A percentile compares a stretch with the other conserved stretches of the same genome.
phyloP scores from a whole-genome alignment of 2,329 filamentous ascomycete species.

The Microsporum audouinii region DNA sequence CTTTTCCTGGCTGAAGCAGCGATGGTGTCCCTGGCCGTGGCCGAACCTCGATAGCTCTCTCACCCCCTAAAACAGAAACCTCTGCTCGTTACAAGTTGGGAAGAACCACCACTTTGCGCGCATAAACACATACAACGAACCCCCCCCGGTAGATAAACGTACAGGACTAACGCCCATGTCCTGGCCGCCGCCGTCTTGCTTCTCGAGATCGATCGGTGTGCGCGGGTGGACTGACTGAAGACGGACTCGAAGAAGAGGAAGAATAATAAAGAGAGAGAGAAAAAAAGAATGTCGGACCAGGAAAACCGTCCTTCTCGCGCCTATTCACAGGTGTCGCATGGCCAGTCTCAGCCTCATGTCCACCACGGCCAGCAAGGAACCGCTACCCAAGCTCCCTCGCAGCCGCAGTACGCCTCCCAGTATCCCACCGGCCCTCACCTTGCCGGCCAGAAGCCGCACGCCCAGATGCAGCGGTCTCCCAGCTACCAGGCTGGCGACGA shows the following conservation, averaged over 20 bases:
- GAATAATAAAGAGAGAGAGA: neutral
- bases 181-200: neutral
- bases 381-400: slow-evolving; percentile 17
- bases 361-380: slow-evolving; percentile 16
- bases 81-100: neutral
- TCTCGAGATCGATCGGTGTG: neutral
- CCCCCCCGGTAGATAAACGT: neutral
- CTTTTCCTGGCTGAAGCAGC: neutral
- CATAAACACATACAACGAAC: neutral
- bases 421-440: slow-evolving; percentile 31
- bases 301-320: neutral
- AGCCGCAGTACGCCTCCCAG: slow-evolving; percentile 16
- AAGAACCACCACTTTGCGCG: neutral
- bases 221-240: neutral
- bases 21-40: neutral
- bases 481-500: slow-evolving; percentile 74
- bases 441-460: slow-evolving; percentile 31
- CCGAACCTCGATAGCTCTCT: neutral
- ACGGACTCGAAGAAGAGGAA: neutral
- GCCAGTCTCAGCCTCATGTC: slow-evolving; percentile 16
- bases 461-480: slow-evolving; percentile 43
- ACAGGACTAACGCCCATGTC: neutral
- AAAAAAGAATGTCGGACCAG: neutral
- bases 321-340: slow-evolving; percentile 5
- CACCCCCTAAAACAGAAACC: neutral